phyloP scores from a whole-genome alignment of 495 filamentous ascomycete species.

The Aspergillus carlsbadensis region DNA sequence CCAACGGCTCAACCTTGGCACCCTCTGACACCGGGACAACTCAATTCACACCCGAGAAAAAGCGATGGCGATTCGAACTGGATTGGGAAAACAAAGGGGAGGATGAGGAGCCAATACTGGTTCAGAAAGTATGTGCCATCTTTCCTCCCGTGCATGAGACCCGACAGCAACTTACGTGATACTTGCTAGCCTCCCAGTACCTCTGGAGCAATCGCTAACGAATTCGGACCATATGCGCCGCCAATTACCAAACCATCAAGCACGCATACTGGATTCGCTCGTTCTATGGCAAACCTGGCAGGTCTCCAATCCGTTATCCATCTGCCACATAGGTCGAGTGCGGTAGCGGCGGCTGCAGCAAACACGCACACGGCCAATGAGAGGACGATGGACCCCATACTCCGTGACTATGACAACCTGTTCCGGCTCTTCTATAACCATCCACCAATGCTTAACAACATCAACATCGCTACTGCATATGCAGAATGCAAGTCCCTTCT shows the following conservation, averaged over 20 bases:
- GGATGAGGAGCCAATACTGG: conserved; percentile 83
- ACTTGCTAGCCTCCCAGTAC: conserved; percentile 39
- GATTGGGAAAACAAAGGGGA: conserved; percentile 69
- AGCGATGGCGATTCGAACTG: conserved; percentile 82
- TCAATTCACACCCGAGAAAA: conserved; percentile 43
- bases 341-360: conserved; percentile 15
- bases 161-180: not conserved
- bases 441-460: conserved; percentile 70
- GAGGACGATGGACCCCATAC: conserved; percentile 61
- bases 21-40: conserved; percentile 38
- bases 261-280: conserved; percentile 68
- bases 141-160: not conserved
- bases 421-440: conserved; percentile 94
- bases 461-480: conserved; percentile 88
- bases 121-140: conserved; percentile 63
- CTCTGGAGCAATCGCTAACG: conserved; percentile 50
- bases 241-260: conserved; percentile 53
- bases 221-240: conserved; percentile 46
- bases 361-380: conserved; percentile 26
- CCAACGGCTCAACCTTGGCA: conserved; percentile 41
- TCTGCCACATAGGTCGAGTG: conserved; percentile 31
- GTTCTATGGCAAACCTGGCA: conserved; percentile 76
- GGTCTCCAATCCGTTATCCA: conserved; percentile 54
- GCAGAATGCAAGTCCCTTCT: conserved; percentile 87
- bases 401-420: conserved; percentile 90